Evolutionary conservation across 306 rosid species (phyloP).

Genomic region (Vachellia collinsii): DNA sequence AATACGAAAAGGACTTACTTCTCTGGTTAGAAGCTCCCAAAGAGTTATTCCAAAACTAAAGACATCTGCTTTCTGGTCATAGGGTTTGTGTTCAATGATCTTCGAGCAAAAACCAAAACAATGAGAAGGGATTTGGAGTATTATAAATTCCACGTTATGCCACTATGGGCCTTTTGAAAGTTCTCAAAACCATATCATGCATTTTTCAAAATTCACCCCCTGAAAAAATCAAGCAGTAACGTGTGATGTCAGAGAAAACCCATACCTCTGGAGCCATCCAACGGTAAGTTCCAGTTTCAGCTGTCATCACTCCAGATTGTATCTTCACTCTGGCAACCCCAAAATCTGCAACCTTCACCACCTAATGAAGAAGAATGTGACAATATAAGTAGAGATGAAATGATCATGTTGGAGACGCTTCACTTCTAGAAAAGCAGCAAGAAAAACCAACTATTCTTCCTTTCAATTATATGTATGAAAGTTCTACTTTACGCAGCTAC

Average conservation of each 20-base stretch:
- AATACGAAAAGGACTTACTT: conserved; percentile 60
- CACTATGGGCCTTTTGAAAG: no score
- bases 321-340: conserved; percentile 98
- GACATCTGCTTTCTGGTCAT: conserved; percentile 93
- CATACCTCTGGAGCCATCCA: conserved; percentile 99
- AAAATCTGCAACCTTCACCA: conserved; percentile 98
- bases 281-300: conserved; percentile 99
- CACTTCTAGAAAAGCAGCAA: not conserved
- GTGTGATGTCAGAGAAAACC: conserved; percentile 13
- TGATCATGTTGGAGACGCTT: conserved; percentile 27
- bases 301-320: conserved; percentile 98
- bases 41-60: conserved; percentile 95
- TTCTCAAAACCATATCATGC: no score
- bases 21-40: conserved; percentile 97
- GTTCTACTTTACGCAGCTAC: conserved; percentile 23
- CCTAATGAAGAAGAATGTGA: conserved; percentile 52
- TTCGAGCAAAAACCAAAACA: conserved; percentile 49
- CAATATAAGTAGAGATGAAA: conserved; percentile 20
- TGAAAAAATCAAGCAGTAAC: conserved; percentile 20
- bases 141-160: no score
- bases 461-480: not conserved
- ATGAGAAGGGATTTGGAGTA: conserved; percentile 18
- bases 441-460: not conserved
- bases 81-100: conserved; percentile 98
- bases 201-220: not conserved